Evolutionary conservation across 257 asterid genomes (phyloP), one percentile per base, ranked within the genome.

Genomic region (Solanum clarkiae): DNA sequence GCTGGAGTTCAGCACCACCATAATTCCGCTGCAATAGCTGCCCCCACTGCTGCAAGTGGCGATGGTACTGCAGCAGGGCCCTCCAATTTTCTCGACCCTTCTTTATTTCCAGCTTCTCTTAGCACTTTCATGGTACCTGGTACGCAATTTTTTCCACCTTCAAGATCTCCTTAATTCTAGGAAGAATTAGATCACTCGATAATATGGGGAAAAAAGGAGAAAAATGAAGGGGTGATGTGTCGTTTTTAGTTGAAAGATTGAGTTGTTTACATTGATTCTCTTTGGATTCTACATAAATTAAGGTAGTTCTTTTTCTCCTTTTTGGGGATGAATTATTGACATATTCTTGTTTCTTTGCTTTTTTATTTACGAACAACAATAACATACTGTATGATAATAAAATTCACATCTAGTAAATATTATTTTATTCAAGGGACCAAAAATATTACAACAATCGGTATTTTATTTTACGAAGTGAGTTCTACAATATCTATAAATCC

Each of bases 101-200:
- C 92, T 16, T 80, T 91, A 29, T 94, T 89, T 80, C 95, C 94
- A 45, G 90, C 97, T 74, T 93, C 93, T 4, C 82, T 95, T 14
- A 93, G 88, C 89, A 91, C 90, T 86, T 96, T 90, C 93, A 90
- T 92, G 86, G 42, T 51, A 22, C 89, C 97, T 85, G 98, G 98
- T 94, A 96, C 97, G 95, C 97, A 93, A 89, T 95, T 96, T 94
- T 95, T 95, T 94, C 98, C 98, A 80, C 95, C 94, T 49, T 94
- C 97, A 80, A 88, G 98, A 88, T 92, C 98, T 88, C 93, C 87
- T 86, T 32, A 14, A 75, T 75, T 74, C 36, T n/a, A 74, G 40
- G 40, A 72, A n/a, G 6, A 45, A 12, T 29, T 32, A 32, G 36
- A 32, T 32, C 36, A 32, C 36, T 32, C 36, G 4, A 32, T 32